Conservation (phyloP, 345 rosid species). For the Eutrema heterophyllum region DNA sequence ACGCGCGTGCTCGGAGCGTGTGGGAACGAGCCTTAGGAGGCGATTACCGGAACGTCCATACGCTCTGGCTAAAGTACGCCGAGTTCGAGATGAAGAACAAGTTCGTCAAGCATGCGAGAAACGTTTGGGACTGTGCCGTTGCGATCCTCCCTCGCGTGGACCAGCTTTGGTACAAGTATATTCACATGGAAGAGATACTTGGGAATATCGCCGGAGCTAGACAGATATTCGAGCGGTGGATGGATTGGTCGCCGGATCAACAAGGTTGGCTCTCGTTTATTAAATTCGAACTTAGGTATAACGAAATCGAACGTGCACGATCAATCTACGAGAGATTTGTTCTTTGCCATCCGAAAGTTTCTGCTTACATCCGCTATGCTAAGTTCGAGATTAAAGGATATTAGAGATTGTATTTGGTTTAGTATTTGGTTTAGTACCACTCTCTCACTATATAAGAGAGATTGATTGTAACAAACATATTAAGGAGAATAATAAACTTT, state of each 20-base stretch:
- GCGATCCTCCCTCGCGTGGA: background rate
- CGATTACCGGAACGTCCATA: background rate
- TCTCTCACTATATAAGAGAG: too few relatives aligned
- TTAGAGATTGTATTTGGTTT: too few relatives aligned
- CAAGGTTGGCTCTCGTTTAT: background rate
- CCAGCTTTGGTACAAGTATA: background rate
- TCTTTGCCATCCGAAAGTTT: too few relatives aligned
- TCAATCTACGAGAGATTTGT: constrained; percentile 2
- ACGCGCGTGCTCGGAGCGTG: background rate
- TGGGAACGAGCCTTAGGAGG: background rate
- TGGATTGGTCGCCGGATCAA: background rate
- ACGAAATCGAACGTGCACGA: background rate
- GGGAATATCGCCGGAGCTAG: background rate
- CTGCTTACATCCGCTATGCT: too few relatives aligned
- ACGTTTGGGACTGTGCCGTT: background rate
- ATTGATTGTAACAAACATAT: too few relatives aligned
- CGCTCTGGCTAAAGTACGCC: constrained; percentile 4
- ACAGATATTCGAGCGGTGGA: constrained; percentile 1
- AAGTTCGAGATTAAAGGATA: too few relatives aligned
- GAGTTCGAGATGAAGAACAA: constrained; percentile 11
- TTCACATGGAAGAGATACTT: background rate
- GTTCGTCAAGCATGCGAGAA: background rate
- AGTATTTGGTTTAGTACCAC: too few relatives aligned
- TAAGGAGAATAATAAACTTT: too few relatives aligned
- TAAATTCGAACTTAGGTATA: background rate